Evolutionary conservation across 371 early-diverging fungal genomes (phyloP).

Genomic region (Amoeboaphelidium occidentale): DNA sequence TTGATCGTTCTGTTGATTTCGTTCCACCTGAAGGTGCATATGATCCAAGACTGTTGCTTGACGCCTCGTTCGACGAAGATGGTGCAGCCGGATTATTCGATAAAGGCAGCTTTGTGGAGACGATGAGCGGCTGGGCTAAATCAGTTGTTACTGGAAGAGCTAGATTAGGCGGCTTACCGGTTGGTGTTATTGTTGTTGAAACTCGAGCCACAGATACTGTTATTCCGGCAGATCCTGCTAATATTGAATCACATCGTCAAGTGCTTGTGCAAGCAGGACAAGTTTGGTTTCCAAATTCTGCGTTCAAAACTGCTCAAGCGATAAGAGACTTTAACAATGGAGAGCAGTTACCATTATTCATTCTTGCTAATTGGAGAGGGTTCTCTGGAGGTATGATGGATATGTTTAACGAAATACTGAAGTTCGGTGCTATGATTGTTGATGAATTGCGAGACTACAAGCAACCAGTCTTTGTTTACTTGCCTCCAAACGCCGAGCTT

Average conservation of each 20-base stretch:
- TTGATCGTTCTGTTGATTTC: constrained; percentile 47
- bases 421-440: constrained; percentile 92
- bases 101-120: constrained; percentile 65
- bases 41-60: constrained; percentile 72
- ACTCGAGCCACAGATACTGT: constrained; percentile 70
- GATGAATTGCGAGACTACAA: constrained; percentile 77
- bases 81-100: constrained; percentile 66
- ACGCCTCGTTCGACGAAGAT: constrained; percentile 41
- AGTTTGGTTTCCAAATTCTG: constrained; percentile 96
- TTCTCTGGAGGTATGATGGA: constrained; percentile 97
- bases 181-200: constrained; percentile 94
- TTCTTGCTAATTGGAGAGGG: constrained; percentile 99
- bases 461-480: constrained; percentile 93
- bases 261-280: constrained; percentile 76
- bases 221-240: constrained; percentile 83
- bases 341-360: constrained; percentile 88
- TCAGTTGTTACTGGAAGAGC: constrained; percentile 79
- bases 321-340: constrained; percentile 95
- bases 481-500: constrained; percentile 81
- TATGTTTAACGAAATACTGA: constrained; percentile 92
- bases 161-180: constrained; percentile 80
- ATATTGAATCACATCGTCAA: constrained; percentile 64
- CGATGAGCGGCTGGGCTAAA: constrained; percentile 36
- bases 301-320: constrained; percentile 95
- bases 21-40: constrained; percentile 49